Base-by-base conservation (phyloP, 2,329 filamentous ascomycete genomes). In the Penicillium sp. region DNA sequence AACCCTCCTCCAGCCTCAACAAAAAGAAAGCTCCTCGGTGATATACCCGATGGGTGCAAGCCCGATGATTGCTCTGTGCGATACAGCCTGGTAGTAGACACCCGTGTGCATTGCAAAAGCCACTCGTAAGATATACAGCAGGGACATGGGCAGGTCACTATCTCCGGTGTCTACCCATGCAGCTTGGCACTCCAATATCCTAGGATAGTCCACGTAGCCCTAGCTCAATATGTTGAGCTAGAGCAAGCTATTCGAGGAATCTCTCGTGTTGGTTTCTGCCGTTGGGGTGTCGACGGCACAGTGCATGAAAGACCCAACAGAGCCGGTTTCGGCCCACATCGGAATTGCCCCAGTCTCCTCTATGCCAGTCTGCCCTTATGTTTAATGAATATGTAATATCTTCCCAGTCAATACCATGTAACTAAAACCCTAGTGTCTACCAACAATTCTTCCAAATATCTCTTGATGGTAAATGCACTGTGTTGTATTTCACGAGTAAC, bases 341-440 rank as follows among this genome's bases (percentile, higher is more conserved):
- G 5, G 46, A 55, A 58, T 48, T 55, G 23, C 47, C 42, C 51
- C 45, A 56, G 54, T 45, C 52, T 51, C 51, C 29, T 34, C 16
- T 21, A 24, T 11, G 3, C 39, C 39, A n/a, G 10, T 23, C 19
- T 18, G 5, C 36, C 21, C 26, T 43, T 28, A 43, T 11, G 13
- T 18, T n/a, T 43, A 16, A 18, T 16, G 19, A 8, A 28, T 39
- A 39, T 19, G n/a, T 19, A 39, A 8, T 39, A 7, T 21, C 16
- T 19, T 3, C n/a, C n/a, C n/a, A n/a, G 36, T 21, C 16, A 7
- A 5, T 21, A 21, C 18, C 13, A 5, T 9, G 9, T 39, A 5
- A n/a, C 33, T n/a, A 18, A 7, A 14, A 14, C 33, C 14, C 33
- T 18, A n/a, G 7, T 36, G 33, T 18, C 19, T 14, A 11, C 21